phyloP scores from a whole-genome alignment of 2,329 filamentous ascomycete species.

The Colletotrichum horii region DNA sequence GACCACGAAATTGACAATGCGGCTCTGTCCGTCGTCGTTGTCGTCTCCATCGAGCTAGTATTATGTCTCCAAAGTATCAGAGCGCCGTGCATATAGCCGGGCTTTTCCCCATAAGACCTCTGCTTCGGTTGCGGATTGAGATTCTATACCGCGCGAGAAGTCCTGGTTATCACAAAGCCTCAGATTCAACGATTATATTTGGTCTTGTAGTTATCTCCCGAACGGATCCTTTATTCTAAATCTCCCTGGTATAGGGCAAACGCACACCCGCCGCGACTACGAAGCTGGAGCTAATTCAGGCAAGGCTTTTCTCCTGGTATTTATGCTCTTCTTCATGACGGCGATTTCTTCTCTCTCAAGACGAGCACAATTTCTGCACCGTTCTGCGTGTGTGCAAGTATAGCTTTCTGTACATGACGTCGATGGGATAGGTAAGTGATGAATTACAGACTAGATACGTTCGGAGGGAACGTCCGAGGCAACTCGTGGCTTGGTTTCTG shows the following conservation, averaged over 20 bases:
- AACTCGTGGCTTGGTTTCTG: background rate
- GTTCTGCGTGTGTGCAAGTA: no score
- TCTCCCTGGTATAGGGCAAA: background rate
- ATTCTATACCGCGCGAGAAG: no score
- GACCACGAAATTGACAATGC: background rate
- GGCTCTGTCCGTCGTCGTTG: background rate
- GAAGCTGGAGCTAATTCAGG: background rate
- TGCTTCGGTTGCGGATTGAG: no score
- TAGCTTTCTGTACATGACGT: no score
- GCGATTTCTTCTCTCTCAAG: no score
- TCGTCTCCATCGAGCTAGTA: background rate
- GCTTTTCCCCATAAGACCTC: no score
- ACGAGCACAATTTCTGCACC: no score
- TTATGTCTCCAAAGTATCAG: background rate
- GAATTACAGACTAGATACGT: rapidly evolving
- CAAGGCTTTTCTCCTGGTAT: rapidly evolving
- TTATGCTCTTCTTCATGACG: background rate
- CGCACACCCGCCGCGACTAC: background rate
- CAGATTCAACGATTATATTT: no score
- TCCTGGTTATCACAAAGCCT: no score
- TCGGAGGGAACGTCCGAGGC: background rate
- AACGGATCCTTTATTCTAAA: background rate
- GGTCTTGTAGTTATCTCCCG: no score
- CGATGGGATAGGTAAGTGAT: rapidly evolving
- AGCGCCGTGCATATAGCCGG: background rate